phyloP scores from a whole-genome alignment of 176 grass and related monocot genomes.

The Raddia guianensis region DNA sequence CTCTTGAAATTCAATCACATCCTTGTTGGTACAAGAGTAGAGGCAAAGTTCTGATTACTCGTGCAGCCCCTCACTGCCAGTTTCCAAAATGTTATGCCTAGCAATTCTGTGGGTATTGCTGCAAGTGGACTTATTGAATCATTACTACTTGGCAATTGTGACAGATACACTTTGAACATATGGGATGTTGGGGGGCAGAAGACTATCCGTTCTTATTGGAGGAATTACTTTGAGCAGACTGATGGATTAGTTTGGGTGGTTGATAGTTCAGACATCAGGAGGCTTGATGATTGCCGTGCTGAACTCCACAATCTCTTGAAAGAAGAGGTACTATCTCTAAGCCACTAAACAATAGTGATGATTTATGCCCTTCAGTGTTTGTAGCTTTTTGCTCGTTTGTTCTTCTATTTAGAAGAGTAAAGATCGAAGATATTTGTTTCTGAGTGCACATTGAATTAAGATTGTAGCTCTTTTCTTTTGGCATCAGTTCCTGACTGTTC shows the following conservation, averaged over 20 bases:
- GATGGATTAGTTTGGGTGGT: conserved; percentile 89
- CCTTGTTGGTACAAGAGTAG: not conserved
- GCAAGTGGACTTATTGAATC: not conserved
- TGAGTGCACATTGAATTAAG: not conserved
- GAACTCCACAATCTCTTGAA: conserved; percentile 96
- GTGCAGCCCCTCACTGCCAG: not conserved
- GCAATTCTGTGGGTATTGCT: not conserved
- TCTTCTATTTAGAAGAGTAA: not conserved
- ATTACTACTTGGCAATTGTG: conserved; percentile 27
- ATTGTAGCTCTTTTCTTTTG: not conserved
- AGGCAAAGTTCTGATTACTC: not conserved
- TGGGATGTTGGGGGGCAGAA: conserved; percentile 97
- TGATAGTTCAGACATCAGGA: conserved; percentile 81
- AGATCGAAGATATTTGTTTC: not conserved
- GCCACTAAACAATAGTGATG: not conserved
- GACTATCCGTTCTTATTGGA: conserved; percentile 90
- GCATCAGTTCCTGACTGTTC: not conserved
- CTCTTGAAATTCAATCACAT: not conserved
- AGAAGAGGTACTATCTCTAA: conserved; percentile 70
- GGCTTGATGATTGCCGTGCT: conserved; percentile 77
- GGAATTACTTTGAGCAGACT: conserved; percentile 98
- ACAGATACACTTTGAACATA: conserved; percentile 81
- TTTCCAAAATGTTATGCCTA: not conserved
- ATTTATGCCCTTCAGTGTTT: not conserved
- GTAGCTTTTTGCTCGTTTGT: not conserved